These are phyloP conservation scores for Trichophyton rubrum DNA, from an alignment of 2,329 filamentous ascomycete species.

Conservation along the genomic window DNA sequence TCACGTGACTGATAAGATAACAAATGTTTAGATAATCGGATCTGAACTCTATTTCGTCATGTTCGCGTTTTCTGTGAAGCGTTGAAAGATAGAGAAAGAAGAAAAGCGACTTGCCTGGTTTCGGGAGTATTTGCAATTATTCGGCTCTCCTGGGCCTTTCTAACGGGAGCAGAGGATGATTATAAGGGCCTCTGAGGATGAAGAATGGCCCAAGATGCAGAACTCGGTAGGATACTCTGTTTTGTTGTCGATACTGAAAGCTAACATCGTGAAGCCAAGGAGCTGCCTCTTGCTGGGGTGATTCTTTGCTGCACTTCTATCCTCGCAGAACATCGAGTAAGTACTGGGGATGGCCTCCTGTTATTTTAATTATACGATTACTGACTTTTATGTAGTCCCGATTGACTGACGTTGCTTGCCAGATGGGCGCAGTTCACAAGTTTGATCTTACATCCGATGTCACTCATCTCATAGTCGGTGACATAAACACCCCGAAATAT, in stretches of 20 bases:
- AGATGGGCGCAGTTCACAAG: conserved; percentile 79
- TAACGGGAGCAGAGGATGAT: background rate
- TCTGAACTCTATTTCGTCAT: background rate
- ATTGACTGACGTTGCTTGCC: conserved; percentile 41
- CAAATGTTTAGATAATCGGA: background rate
- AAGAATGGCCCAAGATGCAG: conserved; percentile 29
- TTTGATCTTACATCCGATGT: conserved; percentile 92
- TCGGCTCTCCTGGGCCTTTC: background rate
- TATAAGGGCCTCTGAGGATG: conserved; percentile 21
- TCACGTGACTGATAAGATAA: conserved; percentile 2
- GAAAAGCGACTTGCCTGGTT: too few species aligned
- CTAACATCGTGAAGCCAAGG: conserved; percentile 33
- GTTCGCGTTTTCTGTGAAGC: background rate
- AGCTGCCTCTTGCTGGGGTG: conserved; percentile 55
- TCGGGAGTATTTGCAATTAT: too few species aligned
- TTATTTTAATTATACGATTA: background rate
- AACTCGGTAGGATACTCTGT: conserved; percentile 19
- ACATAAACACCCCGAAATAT: conserved; percentile 85
- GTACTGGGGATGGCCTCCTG: conserved; percentile 19
- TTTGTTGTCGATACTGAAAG: conserved; percentile 17
- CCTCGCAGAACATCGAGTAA: conserved; percentile 62
- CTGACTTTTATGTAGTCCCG: conserved; percentile 22
- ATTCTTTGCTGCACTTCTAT: conserved; percentile 84
- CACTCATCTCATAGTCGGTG: conserved; percentile 85
- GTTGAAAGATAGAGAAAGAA: background rate